phyloP scores from a whole-genome alignment of 768 basidiomycete species.

The Leccinellum albellum region DNA sequence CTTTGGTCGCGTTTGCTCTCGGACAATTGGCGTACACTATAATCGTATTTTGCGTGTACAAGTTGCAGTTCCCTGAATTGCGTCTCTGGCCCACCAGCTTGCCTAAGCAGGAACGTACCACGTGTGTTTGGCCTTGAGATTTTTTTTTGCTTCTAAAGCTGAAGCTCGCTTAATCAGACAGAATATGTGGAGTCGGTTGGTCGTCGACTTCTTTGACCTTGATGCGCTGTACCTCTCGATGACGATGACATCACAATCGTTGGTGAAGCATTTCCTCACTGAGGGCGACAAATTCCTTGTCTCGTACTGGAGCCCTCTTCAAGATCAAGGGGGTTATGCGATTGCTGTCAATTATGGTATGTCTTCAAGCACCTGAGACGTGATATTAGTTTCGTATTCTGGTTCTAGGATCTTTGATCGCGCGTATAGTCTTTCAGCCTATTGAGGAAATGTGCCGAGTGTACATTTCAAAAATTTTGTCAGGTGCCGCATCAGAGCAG shows the following conservation, averaged over 20 bases:
- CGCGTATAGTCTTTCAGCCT: conserved; percentile 91
- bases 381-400: not conserved
- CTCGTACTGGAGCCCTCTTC: conserved; percentile 75
- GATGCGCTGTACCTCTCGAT: conserved; percentile 58
- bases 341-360: conserved; percentile 93
- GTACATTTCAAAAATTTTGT: conserved; percentile 74
- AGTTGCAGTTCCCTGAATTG: conserved; percentile 36
- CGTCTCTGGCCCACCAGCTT: conserved; percentile 33
- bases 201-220: conserved; percentile 40
- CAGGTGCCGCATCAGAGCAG: conserved; percentile 16
- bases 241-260: conserved; percentile 83
- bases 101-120: conserved; percentile 12
- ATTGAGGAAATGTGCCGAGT: conserved; percentile 90
- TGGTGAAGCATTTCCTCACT: conserved; percentile 92
- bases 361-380: conserved; percentile 14
- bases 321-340: conserved; percentile 93
- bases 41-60: conserved; percentile 55
- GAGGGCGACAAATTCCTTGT: conserved; percentile 93
- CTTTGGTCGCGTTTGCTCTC: conserved; percentile 78
- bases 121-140: conserved; percentile 10
- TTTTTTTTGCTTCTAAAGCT: not conserved
- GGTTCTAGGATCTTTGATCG: conserved; percentile 77
- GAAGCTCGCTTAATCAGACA: conserved; percentile 1
- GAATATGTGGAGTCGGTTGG: conserved; percentile 1
- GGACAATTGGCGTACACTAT: conserved; percentile 79